Evolutionary conservation across 257 asterid species (phyloP).

Genomic region (Fraxinus excelsior): DNA sequence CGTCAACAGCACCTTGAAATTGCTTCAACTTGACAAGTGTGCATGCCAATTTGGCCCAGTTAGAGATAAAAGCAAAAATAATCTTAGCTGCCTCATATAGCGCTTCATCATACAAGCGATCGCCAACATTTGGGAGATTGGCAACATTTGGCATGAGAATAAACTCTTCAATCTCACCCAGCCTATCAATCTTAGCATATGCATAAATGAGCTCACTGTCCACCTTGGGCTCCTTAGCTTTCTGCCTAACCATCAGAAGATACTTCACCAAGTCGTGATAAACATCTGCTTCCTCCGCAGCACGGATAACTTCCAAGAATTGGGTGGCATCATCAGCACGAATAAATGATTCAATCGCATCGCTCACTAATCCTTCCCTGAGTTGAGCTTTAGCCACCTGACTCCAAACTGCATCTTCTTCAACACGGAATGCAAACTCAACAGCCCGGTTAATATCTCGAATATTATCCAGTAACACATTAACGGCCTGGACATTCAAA

Average conservation of each 20-base stretch:
- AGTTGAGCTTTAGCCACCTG: constrained; percentile 98
- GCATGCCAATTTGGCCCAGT: constrained; percentile 76
- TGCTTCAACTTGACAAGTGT: constrained; percentile 88
- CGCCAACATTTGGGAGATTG: constrained; percentile 40
- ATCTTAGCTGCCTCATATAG: constrained; percentile 59
- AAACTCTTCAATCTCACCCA: constrained; percentile 57
- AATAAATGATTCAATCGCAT: constrained; percentile 95
- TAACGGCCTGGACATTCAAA: constrained; percentile 96
- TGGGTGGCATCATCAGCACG: constrained; percentile 96
- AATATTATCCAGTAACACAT: constrained; percentile 85
- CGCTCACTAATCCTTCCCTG: constrained; percentile 95
- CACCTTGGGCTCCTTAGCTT: constrained; percentile 58
- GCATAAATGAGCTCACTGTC: constrained; percentile 64
- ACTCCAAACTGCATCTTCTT: constrained; percentile 99
- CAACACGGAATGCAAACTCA: constrained; percentile 98
- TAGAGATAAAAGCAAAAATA: constrained; percentile 63
- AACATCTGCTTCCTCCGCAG: constrained; percentile 84
- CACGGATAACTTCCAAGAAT: constrained; percentile 85
- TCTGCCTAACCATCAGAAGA: constrained; percentile 60
- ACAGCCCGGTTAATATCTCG: constrained; percentile 94
- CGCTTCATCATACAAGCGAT: constrained; percentile 37
- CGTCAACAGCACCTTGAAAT: constrained; percentile 95
- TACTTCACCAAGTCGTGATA: constrained; percentile 90
- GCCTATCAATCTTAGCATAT: constrained; percentile 58
- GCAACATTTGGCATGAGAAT: constrained; percentile 46